Percentiles rank a stretch among this genome's conserved stretches.
phyloP scores from a whole-genome alignment of 2,329 filamentous ascomycete species.

The Hypoxylon sp. region DNA sequence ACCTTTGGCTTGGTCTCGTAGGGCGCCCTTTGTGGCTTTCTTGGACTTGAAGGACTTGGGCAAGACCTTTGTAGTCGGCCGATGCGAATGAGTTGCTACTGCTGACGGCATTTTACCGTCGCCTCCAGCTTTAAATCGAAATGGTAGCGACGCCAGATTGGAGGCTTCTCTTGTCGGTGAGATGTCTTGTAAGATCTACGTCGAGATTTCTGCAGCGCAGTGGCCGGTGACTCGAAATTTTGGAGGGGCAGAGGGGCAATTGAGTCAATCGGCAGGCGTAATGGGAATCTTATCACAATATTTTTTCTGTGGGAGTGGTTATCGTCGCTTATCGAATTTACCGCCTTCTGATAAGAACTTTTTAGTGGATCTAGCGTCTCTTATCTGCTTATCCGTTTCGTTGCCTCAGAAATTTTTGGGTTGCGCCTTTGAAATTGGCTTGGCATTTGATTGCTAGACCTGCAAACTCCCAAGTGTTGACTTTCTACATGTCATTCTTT shows the following conservation, averaged over 20 bases:
- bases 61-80: slow-evolving; percentile 88
- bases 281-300: slow-evolving; percentile 35
- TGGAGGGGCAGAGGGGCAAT: slow-evolving; percentile 46
- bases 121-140: slow-evolving; percentile 87
- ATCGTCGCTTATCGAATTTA: slow-evolving; percentile 33
- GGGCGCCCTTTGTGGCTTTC: slow-evolving; percentile 87
- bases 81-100: slow-evolving; percentile 83
- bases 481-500: slow-evolving; percentile 5
- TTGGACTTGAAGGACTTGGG: slow-evolving; percentile 95
- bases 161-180: slow-evolving; percentile 13
- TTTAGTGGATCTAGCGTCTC: slow-evolving; percentile 26
- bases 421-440: slow-evolving; percentile 29
- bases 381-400: slow-evolving; percentile 36
- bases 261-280: slow-evolving; percentile 16
- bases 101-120: slow-evolving; percentile 81
- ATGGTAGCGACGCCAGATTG: slow-evolving; percentile 81
- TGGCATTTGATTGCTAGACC: slow-evolving; percentile 27
- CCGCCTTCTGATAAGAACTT: slow-evolving; percentile 36
- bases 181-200: slow-evolving; percentile 10
- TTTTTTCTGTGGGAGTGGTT: slow-evolving; percentile 40
- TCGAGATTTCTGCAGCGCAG: slow-evolving; percentile 3
- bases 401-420: slow-evolving; percentile 43
- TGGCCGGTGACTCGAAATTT: slow-evolving; percentile 24
- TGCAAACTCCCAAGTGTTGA: slow-evolving; percentile 6
- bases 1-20: slow-evolving; percentile 91